phyloP scores from a whole-genome alignment of 345 rosid species.

The Pugionium cornutum region DNA sequence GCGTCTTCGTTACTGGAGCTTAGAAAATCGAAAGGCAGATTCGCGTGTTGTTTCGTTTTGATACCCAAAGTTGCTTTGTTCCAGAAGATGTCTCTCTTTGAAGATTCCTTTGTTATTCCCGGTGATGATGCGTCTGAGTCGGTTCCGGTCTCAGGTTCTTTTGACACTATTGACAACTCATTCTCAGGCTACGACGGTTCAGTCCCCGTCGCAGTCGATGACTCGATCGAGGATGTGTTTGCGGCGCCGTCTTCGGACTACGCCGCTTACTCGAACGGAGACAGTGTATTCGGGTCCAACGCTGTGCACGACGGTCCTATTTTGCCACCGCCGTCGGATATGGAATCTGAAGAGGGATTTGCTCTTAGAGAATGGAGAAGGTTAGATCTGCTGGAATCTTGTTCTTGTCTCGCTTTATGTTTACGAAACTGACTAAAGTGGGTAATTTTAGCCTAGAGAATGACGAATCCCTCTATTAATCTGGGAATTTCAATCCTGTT shows the following conservation, averaged over 20 bases:
- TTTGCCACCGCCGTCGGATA: slow-evolving; percentile 56
- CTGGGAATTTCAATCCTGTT: neutral
- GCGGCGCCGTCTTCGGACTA: slow-evolving; percentile 43
- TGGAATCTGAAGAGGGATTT: slow-evolving; percentile 59
- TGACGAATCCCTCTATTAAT: neutral
- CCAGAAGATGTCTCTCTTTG: slow-evolving; percentile 46
- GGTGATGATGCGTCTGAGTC: neutral
- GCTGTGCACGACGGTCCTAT: slow-evolving; percentile 57
- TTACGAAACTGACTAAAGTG: too few species aligned
- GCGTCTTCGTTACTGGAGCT: too few species aligned
- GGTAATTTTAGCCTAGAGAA: too few species aligned
- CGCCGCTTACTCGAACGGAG: slow-evolving; percentile 43
- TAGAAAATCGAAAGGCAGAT: too few species aligned
- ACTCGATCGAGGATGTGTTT: slow-evolving; percentile 7
- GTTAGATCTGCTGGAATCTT: neutral
- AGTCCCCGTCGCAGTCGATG: slow-evolving; percentile 29
- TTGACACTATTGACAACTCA: slow-evolving; percentile 5
- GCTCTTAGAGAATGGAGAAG: slow-evolving; percentile 80
- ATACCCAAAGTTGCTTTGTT: neutral
- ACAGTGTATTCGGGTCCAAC: slow-evolving; percentile 40
- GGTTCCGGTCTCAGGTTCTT: too few species aligned
- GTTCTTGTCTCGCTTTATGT: neutral
- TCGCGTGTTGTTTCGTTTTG: too few species aligned
- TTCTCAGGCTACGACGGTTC: slow-evolving; percentile 38
- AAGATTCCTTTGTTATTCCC: slow-evolving; percentile 45